These are phyloP conservation scores for Phytophthora niederhauseri DNA, from an alignment of 352 stramenopile genomes.

Conservation along the genomic window DNA sequence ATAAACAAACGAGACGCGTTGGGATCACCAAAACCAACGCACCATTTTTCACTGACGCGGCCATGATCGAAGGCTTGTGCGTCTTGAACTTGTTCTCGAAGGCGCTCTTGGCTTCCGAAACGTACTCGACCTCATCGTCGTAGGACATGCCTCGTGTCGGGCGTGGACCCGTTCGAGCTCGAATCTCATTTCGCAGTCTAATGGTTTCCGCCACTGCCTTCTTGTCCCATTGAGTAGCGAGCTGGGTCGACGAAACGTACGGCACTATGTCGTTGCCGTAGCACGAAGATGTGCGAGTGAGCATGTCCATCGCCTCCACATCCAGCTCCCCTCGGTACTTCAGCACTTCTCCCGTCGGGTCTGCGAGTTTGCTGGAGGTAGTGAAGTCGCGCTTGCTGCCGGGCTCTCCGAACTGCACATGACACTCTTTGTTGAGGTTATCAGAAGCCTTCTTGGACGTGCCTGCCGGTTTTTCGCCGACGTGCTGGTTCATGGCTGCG, in stretches of 20 bases:
- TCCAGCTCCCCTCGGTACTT: slow-evolving; percentile 68
- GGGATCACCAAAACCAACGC: slow-evolving; percentile 5
- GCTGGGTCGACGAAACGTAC: slow-evolving; percentile 68
- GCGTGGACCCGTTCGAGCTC: slow-evolving; percentile 59
- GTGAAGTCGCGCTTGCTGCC: slow-evolving; percentile 65
- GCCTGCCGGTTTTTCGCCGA: slow-evolving; percentile 24
- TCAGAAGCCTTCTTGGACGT: slow-evolving; percentile 17
- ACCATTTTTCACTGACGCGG: slow-evolving; percentile 81
- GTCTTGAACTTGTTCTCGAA: slow-evolving; percentile 77
- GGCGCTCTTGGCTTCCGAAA: slow-evolving; percentile 74
- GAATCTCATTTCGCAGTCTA: slow-evolving; percentile 66
- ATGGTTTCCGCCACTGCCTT: slow-evolving; percentile 61
- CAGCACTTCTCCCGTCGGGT: slow-evolving; percentile 68
- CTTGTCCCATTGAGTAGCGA: slow-evolving; percentile 74
- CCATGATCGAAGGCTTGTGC: slow-evolving; percentile 77
- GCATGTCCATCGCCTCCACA: slow-evolving; percentile 55
- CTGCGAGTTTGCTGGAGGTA: slow-evolving; percentile 53
- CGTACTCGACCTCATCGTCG: slow-evolving; percentile 80
- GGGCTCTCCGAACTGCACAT: slow-evolving; percentile 70
- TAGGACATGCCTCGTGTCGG: slow-evolving; percentile 71
- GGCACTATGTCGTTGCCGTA: slow-evolving; percentile 59
- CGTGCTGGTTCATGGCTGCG: slow-evolving; percentile 52
- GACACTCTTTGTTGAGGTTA: slow-evolving; percentile 70
- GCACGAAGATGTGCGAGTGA: slow-evolving; percentile 60
- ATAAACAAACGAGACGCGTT: neutral